Percentiles rank a stretch among this genome's conserved stretches.
Conservation (phyloP, 345 rosid genomes). For the Citrus sp. region DNA sequence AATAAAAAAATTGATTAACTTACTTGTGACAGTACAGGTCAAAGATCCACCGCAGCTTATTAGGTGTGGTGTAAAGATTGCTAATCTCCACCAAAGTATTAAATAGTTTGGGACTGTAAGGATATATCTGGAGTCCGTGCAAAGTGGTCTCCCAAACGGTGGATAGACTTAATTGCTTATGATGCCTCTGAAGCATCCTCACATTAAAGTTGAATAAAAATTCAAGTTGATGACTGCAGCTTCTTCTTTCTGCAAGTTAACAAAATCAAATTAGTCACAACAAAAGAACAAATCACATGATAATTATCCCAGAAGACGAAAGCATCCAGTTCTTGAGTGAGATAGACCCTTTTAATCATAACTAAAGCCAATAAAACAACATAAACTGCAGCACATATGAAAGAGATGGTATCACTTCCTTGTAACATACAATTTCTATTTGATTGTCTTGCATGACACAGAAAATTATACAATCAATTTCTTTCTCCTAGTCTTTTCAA, state of each 20-base stretch:
- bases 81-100: constrained; percentile 59
- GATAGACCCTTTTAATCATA: background rate
- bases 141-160: constrained; percentile 68
- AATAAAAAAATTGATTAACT: constrained; percentile 8
- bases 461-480: background rate
- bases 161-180: constrained; percentile 48
- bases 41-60: constrained; percentile 64
- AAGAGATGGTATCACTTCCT: background rate
- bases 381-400: background rate
- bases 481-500: background rate
- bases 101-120: constrained; percentile 65
- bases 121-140: constrained; percentile 76
- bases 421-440: background rate
- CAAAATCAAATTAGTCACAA: background rate
- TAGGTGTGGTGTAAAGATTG: constrained; percentile 70
- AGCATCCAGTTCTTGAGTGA: background rate
- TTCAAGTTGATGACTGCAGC: constrained; percentile 69
- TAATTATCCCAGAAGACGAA: background rate
- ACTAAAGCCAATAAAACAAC: background rate
- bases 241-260: constrained; percentile 64
- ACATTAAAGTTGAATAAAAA: constrained; percentile 47
- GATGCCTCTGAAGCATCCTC: constrained; percentile 74
- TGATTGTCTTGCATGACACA: background rate
- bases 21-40: constrained; percentile 74
- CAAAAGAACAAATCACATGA: background rate